Percentiles rank a stretch among this genome's conserved stretches.
These are phyloP conservation scores for Gilbertella persicaria DNA, from an alignment of 371 early-diverging fungal genomes.

Conservation along the genomic window DNA sequence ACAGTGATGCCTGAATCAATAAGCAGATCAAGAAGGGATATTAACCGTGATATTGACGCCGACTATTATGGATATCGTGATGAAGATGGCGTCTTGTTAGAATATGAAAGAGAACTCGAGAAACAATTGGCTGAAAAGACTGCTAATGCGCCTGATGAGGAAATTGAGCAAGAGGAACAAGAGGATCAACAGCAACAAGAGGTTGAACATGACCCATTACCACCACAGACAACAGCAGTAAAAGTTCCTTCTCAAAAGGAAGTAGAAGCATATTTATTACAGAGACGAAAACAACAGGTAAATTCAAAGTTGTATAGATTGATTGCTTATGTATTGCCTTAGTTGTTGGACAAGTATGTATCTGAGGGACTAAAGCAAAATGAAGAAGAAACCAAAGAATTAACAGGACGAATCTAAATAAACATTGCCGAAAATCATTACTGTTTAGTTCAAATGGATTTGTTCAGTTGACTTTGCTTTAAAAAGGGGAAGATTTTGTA, in stretches of 20 bases:
- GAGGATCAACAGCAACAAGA: slow-evolving; percentile 25
- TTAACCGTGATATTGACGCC: slow-evolving; percentile 84
- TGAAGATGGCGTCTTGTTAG: slow-evolving; percentile 83
- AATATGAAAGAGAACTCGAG: slow-evolving; percentile 72
- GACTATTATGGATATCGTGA: slow-evolving; percentile 96
- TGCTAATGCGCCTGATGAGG: slow-evolving; percentile 33
- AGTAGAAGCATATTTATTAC: slow-evolving; percentile 75
- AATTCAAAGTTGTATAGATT: not conserved
- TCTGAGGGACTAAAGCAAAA: slow-evolving; percentile 39
- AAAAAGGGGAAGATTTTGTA: too few relatives aligned
- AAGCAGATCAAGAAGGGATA: slow-evolving; percentile 66
- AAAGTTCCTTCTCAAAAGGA: slow-evolving; percentile 70
- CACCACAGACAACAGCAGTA: slow-evolving; percentile 10
- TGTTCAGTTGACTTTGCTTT: too few relatives aligned
- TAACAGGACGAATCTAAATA: slow-evolving; percentile 23
- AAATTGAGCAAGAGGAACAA: slow-evolving; percentile 16
- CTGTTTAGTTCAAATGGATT: too few relatives aligned
- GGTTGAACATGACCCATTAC: too few relatives aligned
- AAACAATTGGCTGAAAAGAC: slow-evolving; percentile 41
- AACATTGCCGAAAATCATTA: too few relatives aligned
- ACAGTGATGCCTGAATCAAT: slow-evolving; percentile 48
- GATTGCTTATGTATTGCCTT: not conserved
- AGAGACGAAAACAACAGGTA: slow-evolving; percentile 68
- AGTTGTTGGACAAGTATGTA: slow-evolving; percentile 44
- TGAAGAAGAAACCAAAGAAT: slow-evolving; percentile 34